Evolutionary conservation across 345 rosid species (phyloP).

Genomic region (Noccaea bulbosa): DNA sequence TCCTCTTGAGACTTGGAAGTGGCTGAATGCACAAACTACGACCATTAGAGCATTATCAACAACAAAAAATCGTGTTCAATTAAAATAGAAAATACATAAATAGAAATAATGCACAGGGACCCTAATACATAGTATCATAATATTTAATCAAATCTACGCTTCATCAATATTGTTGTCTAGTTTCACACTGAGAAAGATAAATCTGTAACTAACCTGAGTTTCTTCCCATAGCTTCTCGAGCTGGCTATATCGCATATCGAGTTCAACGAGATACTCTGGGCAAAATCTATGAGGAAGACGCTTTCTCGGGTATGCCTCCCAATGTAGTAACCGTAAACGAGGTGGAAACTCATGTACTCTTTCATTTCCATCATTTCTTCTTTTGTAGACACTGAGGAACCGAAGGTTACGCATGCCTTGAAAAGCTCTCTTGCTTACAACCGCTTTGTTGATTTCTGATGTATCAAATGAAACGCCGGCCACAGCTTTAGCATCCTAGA

Average conservation of each 20-base stretch:
- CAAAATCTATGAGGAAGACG: conserved; percentile 27
- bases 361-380: not conserved
- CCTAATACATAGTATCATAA: too few relatives aligned
- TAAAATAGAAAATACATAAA: too few relatives aligned
- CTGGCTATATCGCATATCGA: not conserved
- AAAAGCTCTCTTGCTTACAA: too few relatives aligned
- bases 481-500: too few relatives aligned
- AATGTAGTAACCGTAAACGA: conserved; percentile 25
- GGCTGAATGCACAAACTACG: not conserved
- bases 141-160: too few relatives aligned
- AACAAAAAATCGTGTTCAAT: too few relatives aligned
- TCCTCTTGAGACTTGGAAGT: conserved; percentile 1
- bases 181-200: too few relatives aligned
- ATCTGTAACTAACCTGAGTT: conserved; percentile 22
- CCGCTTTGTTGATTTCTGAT: too few relatives aligned
- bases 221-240: conserved; percentile 36
- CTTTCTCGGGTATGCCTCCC: conserved; percentile 35
- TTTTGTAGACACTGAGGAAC: not conserved
- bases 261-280: conserved; percentile 18
- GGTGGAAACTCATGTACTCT: not conserved
- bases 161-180: too few relatives aligned
- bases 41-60: not conserved
- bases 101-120: too few relatives aligned
- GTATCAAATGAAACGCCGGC: too few relatives aligned
- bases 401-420: too few relatives aligned